phyloP scores from a whole-genome alignment of 2,329 filamentous ascomycete genomes.

The Lecanicillium sp. region DNA sequence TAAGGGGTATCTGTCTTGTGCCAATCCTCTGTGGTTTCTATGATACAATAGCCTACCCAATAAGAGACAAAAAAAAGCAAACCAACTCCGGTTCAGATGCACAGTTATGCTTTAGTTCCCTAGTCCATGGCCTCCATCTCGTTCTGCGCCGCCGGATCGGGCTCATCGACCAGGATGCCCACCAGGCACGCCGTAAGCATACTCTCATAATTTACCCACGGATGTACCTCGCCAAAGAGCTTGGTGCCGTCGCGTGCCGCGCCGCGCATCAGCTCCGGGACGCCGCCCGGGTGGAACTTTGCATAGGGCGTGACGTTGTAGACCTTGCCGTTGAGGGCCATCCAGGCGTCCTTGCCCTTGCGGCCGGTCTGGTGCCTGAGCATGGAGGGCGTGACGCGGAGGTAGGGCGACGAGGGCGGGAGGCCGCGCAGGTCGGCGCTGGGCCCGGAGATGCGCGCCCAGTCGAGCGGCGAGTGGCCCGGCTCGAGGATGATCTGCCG shows the following conservation, averaged over 20 bases:
- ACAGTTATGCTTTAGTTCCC: conserved; percentile 7
- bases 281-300: conserved; percentile 84
- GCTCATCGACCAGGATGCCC: conserved; percentile 57
- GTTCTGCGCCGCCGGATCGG: conserved; percentile 34
- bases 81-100: no score
- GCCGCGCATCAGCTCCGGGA: conserved; percentile 61
- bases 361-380: conserved; percentile 74
- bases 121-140: conserved; percentile 59
- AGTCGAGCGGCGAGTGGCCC: conserved; percentile 91
- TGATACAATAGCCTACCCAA: no score
- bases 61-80: no score
- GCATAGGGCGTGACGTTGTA: conserved; percentile 92
- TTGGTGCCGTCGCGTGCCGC: conserved; percentile 57
- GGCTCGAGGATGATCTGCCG: conserved; percentile 78
- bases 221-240: conserved; percentile 61
- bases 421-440: conserved; percentile 62
- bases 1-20: no score
- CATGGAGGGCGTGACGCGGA: conserved; percentile 76
- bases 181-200: conserved; percentile 61
- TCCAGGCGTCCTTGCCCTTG: conserved; percentile 85
- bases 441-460: conserved; percentile 71
- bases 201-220: conserved; percentile 67
- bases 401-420: conserved; percentile 44
- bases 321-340: conserved; percentile 78
- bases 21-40: no score